Base-by-base conservation (phyloP, 2,329 filamentous ascomycete genomes). In the Ceratocystis destructans region DNA sequence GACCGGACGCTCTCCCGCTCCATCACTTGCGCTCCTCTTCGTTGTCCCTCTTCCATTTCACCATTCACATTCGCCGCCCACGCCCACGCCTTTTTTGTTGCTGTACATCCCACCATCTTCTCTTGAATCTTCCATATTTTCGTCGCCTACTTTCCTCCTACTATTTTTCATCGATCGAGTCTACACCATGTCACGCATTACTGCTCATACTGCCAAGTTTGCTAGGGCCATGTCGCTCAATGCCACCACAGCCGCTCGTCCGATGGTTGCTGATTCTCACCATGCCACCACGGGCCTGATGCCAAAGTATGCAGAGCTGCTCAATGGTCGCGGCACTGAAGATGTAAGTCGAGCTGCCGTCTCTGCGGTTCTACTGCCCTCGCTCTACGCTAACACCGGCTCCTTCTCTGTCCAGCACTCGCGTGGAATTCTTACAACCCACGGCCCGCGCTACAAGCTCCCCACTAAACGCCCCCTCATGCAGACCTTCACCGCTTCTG, bases 401-500 rank as follows among this genome's bases (percentile, higher is more conserved):
- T n/a, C 28, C 3, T 2, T 63, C 37, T 46, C 64, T 17, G 62
- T 68, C 69, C 67, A 69, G 70, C 68, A 66, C 69, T 71, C 75
- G 66, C 78, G 79, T 68, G 72, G 73, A 71, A 74, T 80, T 69
- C 77, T 77, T 64, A 79, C 78, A 68, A 75, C 77, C 66, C 79
- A 81, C 72, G 78, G 79, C 64, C 79, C 78, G 28, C 76, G 77
- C 69, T 75, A 79, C 68, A 73, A 73, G 69, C 68, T 71, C 62
- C 70, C 72, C 25, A 12, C 68, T 67, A 73, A 68, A 75, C 71
- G 69, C 71, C 83, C 83, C 50, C 75, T 86, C 66, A 86, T 87
- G 83, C 84, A 87, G 76, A 82, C 81, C 72, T 86, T 86, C 77
- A 76, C 77, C 71, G 78, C 79, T 25, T 78, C 79, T 17, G 77